Conservation (phyloP, 1,139 yeast species). For the Protomyces lactucae-debilis region DNA sequence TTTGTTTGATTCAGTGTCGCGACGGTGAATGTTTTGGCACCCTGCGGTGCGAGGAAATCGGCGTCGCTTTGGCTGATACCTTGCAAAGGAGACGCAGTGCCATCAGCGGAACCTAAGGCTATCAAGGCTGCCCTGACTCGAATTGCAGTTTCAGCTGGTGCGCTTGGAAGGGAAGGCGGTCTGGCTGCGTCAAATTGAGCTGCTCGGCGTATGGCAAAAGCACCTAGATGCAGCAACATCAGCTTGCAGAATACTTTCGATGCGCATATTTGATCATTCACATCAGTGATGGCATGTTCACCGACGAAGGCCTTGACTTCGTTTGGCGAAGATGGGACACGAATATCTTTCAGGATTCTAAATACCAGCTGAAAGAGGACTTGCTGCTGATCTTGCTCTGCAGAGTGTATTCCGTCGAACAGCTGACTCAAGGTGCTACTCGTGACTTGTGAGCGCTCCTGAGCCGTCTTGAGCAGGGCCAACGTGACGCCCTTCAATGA, state of each 20-base stretch:
- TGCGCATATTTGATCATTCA: not conserved
- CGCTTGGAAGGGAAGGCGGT: too few relatives aligned
- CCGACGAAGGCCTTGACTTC: not conserved
- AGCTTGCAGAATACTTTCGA: not conserved
- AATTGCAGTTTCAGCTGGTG: too few relatives aligned
- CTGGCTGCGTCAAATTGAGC: too few relatives aligned
- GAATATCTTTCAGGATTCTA: not conserved
- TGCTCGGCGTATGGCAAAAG: not conserved
- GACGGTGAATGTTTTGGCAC: constrained; percentile 57
- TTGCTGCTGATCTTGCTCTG: not conserved
- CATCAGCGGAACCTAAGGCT: not conserved
- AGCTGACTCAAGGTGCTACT: not conserved
- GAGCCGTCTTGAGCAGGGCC: not conserved
- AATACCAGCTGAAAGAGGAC: not conserved
- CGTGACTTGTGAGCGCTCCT: not conserved
- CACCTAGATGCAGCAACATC: not conserved
- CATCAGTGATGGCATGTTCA: not conserved
- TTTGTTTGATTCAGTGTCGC: constrained; percentile 51
- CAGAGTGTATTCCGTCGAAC: not conserved
- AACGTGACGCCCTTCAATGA: not conserved
- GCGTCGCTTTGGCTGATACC: constrained; percentile 54
- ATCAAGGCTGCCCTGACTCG: not conserved
- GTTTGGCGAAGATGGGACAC: not conserved
- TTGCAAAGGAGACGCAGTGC: constrained; percentile 47
- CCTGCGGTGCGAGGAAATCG: constrained; percentile 59